phyloP scores from a whole-genome alignment of 495 filamentous ascomycete genomes.

The Bacidia rubella region DNA sequence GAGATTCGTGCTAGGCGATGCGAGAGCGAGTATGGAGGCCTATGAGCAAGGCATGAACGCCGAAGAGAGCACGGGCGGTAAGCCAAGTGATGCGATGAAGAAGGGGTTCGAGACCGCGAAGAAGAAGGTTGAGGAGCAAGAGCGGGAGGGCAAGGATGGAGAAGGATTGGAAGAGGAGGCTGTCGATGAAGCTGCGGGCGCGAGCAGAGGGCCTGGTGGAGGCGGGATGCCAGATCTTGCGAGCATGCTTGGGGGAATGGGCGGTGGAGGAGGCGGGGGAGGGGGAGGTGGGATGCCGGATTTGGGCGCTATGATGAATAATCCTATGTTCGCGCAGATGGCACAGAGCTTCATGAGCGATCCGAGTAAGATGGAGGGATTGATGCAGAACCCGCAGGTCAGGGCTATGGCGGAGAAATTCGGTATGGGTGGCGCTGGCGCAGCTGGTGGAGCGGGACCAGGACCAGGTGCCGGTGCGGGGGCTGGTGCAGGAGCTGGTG shows the following conservation, averaged over 20 bases:
- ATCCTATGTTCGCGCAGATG: conserved; percentile 95
- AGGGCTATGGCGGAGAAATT: conserved; percentile 67
- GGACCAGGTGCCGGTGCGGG: conserved; percentile 24
- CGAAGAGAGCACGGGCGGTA: conserved; percentile 70
- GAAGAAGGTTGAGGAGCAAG: conserved; percentile 63
- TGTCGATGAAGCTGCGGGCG: conserved; percentile 28
- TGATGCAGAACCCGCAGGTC: conserved; percentile 89
- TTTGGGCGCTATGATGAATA: conserved; percentile 73
- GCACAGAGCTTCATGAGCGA: conserved; percentile 95
- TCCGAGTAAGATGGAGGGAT: conserved; percentile 71
- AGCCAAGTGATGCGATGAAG: conserved; percentile 65
- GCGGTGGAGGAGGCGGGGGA: conserved; percentile 42
- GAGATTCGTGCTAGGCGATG: conserved; percentile 77
- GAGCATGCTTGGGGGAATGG: conserved; percentile 55
- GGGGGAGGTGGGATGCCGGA: conserved; percentile 75
- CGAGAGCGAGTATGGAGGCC: conserved; percentile 83
- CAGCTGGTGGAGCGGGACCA: conserved; percentile 31
- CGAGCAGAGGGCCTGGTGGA: conserved; percentile 30
- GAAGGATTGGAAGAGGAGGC: conserved; percentile 38
- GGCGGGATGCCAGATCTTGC: conserved; percentile 65
- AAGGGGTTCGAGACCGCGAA: conserved; percentile 87
- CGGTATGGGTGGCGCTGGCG: conserved; percentile 32
- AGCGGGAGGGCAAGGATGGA: conserved; percentile 28
- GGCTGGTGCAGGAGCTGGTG: conserved; percentile 10
- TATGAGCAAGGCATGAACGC: conserved; percentile 86